Base-by-base conservation (phyloP, 164 flowering plant genomes). In the Protea cynaroides region DNA sequence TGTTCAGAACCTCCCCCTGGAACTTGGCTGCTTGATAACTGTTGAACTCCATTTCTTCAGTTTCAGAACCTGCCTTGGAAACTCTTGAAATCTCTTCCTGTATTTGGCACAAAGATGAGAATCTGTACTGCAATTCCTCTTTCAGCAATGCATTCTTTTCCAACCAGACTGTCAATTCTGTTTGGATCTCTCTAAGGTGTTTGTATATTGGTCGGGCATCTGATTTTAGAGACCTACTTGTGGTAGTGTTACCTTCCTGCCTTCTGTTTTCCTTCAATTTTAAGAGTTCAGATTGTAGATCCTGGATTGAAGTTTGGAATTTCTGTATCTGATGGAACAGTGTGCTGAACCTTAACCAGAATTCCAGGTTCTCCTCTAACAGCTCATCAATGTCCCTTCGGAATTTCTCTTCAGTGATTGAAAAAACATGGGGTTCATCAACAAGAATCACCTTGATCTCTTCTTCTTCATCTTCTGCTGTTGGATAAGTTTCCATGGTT, bases 1-100 rank as follows among this genome's bases (percentile, higher is more conserved):
- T 92, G 79, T 86, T 92, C 67, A 80, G 62, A 59, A 86, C 74
- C 78, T 92, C 98, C 15, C 98, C 96, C 73, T 88, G 92, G 60
- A 92, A 85, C 72, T 88, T 89, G 14, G 88, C 91, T 25, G 96
- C 95, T 65, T 92, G 91, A 61, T 80, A 81, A 63, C 80, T 76
- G 19, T 83, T 88, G 46, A 92, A 79, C 51, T 63, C 77, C 60
- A 68, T 70, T 60, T 78, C 84, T 25, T 78, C 81, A 19, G 65
- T 77, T 54, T 74, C 83, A 21, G 82, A 74, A 53, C 83, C 69
- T 14, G 58, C 74, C 60, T 75, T 82, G 63, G 80, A 55, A 14
- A 88, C 87, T 44, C 19, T 63, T 56, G 80, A 74, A 69, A 88
- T 82, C 66, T 83, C 91, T 60, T 84, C 88, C 66, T 83, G 86